Evolutionary conservation across 352 stramenopile genomes (phyloP).

Genomic region (Globisporangium acanthophoron): DNA sequence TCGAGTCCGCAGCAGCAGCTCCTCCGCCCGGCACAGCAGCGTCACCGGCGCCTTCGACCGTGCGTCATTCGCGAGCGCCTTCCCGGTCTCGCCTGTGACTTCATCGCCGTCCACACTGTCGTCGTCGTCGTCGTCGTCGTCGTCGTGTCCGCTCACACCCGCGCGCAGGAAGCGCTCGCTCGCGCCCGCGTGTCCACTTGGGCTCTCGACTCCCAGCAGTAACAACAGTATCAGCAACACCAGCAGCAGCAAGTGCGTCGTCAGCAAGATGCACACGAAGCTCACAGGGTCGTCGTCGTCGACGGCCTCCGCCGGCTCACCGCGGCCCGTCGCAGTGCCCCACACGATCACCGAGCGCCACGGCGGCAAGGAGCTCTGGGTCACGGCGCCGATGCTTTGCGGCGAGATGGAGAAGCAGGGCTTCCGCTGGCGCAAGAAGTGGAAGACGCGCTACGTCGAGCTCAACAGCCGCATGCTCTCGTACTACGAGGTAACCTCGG

Average conservation of each 20-base stretch:
- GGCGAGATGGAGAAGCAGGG: constrained; percentile 68
- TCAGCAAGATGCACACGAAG: constrained; percentile 6
- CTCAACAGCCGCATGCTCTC: constrained; percentile 65
- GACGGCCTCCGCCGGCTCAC: constrained; percentile 10
- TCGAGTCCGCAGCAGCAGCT: neutral
- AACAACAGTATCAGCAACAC: constrained; percentile 2
- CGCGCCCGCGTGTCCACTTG: neutral
- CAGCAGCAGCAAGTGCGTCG: constrained; percentile 2
- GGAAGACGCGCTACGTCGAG: constrained; percentile 67
- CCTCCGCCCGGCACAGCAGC: neutral
- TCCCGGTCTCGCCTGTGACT: neutral
- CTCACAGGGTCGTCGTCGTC: constrained; percentile 5
- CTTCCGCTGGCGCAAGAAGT: constrained; percentile 77
- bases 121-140: neutral
- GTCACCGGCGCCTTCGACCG: constrained; percentile 1
- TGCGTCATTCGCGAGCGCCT: constrained; percentile 1
- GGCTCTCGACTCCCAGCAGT: neutral
- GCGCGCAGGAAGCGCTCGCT: neutral
- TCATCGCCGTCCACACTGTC: neutral
- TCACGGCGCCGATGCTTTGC: constrained; percentile 64
- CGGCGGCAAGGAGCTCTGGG: constrained; percentile 63
- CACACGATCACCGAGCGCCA: constrained; percentile 78
- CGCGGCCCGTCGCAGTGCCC: constrained; percentile 33
- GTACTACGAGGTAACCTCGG: constrained; percentile 46
- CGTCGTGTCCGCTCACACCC: neutral